Base-by-base conservation (phyloP, 2,329 filamentous ascomycete species). In the Nigrospora oryzae region DNA sequence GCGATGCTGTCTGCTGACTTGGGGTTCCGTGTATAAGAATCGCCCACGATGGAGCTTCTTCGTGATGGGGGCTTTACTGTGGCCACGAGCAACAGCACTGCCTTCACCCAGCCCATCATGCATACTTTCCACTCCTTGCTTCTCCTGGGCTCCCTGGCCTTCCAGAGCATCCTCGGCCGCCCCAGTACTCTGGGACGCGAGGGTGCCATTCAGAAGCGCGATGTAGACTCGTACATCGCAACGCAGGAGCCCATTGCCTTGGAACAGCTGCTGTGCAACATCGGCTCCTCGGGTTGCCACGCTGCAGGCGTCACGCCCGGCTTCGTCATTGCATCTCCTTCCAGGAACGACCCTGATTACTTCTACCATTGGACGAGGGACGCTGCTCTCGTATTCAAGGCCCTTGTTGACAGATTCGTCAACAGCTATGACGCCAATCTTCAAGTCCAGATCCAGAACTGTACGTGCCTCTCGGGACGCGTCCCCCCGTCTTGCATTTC, bases 311-410 rank as follows among this genome's bases (percentile, higher is more conserved):
- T 70, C 5, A 61, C 56, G 32, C 56, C 70, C 1, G 79, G 79
- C 3, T 56, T 74, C 32, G 74, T 82, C 14, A 64, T 83, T 54
- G 79, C 79, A 14, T 74, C 71, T 36, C 79, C 79, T 4, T 75
- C 71, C 49, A 74, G 63, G 33, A 51, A 52, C 14, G 64, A 74
- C 42, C 17, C 10, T 12, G 28, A 43, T 87, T 84, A 90, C 62
- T 89, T 76, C 57, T 90, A 81, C 57, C 88, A 84, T 1, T 91
- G 86, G 86, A 88, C 82, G 2, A 70, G 86, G 56, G 86, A 91
- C 60, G 75, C 83, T 14, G 83, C 81, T 19, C 70, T 90, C 30
- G 79, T 80, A 3, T 78, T 85, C 66, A 88, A 87, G 64, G 68
- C 69, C 19, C 63, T 90, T 14, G 69, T 85, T 10, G 86, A 90